Evolutionary conservation across 2,329 filamentous ascomycete genomes (phyloP), one percentile per base, ranked within the genome.

Genomic region (Alternaria panax): DNA sequence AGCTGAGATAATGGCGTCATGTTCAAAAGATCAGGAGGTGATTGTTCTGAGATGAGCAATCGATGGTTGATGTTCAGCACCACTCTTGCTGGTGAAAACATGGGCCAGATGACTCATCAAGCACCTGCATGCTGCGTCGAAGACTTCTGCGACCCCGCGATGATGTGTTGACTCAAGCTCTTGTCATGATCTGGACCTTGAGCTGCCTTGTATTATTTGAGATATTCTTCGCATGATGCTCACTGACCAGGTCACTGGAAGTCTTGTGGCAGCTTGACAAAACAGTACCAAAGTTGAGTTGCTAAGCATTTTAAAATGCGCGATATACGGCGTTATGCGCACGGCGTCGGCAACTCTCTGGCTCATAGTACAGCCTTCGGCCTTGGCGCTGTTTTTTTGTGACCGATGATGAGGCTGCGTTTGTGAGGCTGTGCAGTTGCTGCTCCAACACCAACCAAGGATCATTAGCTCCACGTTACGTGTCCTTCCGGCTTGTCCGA

Each of bases 1-100:
- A 78, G 71, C 36, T 70, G 62, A n/a, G 59, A 46, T 8, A 53
- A 11, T 11, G 65, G 59, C 22, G 63, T 46, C 68, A 71, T 68
- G 40, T n/a, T 46, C 59, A 40, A 50, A 42, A 7, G 32, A 27
- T 27, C 9, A 42, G 38, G 24, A 43, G 34, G 20, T 43, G 0
- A 5, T 18, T 24, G 16, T 20, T 20, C 32, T 28, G 52, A 28
- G 28, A 20, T 41, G 43, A 28, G 42, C 38, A 22, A 51, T 27
- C n/a, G 30, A 38, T 51, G 20, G 8, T 34, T 36, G 36, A 24
- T 34, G 42, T 34, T 27, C 12, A 42, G 28, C 9, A 25, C 16
- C 2, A 22, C 40, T 34, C 9, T 43, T 22, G 9, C 14, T 50
- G 27, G 28, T 38, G 38, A 30, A 51, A 30, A 28, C 18, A 27